A percentile compares a stretch with the other conserved stretches of the same genome.
phyloP scores from a whole-genome alignment of 768 basidiomycete genomes.

The Gautieria morchelliformis region DNA sequence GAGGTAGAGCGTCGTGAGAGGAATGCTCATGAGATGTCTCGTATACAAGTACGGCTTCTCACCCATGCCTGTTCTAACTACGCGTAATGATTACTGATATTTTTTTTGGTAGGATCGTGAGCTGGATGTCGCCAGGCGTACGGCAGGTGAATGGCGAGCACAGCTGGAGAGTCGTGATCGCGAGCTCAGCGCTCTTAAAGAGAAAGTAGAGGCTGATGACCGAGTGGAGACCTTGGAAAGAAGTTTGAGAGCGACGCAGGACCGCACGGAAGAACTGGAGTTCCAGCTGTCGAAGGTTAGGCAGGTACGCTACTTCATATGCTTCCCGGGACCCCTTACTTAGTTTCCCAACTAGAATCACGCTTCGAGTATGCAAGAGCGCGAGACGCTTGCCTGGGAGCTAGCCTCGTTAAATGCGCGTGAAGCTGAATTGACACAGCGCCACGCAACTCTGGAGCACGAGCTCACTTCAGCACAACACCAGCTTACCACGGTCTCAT shows the following conservation, averaged over 20 bases:
- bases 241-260: slow-evolving; percentile 32
- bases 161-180: no score
- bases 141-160: no score
- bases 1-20: no score
- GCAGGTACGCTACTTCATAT: slow-evolving; percentile 39
- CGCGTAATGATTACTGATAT: no score
- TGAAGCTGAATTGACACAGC: background rate
- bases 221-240: no score
- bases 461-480: slow-evolving; percentile 30
- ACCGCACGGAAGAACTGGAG: slow-evolving; percentile 79
- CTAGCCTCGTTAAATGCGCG: background rate
- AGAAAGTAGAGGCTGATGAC: no score
- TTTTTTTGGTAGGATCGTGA: no score
- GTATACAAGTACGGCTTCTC: no score
- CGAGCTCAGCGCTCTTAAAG: no score
- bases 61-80: no score
- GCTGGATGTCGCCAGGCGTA: no score
- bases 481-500: slow-evolving; percentile 34
- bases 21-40: no score
- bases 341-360: background rate
- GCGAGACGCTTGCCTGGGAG: background rate
- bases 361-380: background rate
- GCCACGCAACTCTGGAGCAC: slow-evolving; percentile 25
- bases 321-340: background rate
- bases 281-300: slow-evolving; percentile 72